Evolutionary conservation across 345 rosid genomes (phyloP), one percentile per base, ranked within the genome.

Genomic region (Eucalyptus rudis): DNA sequence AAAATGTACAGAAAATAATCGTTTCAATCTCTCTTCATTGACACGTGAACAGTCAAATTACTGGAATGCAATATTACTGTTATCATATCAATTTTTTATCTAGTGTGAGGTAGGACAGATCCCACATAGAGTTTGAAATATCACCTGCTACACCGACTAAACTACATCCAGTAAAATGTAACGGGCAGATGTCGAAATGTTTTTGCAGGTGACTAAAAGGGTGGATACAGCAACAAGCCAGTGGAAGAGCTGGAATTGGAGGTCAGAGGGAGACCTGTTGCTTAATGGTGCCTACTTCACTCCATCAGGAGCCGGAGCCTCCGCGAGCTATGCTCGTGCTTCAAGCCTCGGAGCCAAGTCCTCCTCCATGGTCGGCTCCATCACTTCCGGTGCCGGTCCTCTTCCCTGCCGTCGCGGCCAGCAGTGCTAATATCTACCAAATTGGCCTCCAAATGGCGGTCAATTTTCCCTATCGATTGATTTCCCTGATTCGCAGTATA

Each of bases 161-260:
- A 10, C 84, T 40, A 76, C 27, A 76, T 40, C 47, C 47, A 43
- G 47, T 44, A 40, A 36, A 76, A 8, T 5, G 29, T 76, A 76
- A 76, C 43, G 84, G 84, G 84, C 47, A 76, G 16, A 20, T 76
- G 29, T 76, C 45, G 27, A 76, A 40, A 25, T 44, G 84, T 76
- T 40, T 76, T 76, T 51, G 47, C 89, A 89, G 91, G 91, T 90
- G 89, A 90, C 91, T 14, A 90, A 90, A 87, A 86, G 91, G 88
- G 91, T 90, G 85, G 91, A 90, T 22, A 90, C 91, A 12, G 88
- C 87, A 25, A 59, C 44, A 49, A 8, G 88, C 88, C 52, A 54
- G 81, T 90, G 91, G 91, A 90, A 92, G 89, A 33, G 86, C 88
- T 90, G 91, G 91, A 90, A 90, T 54, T 90, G 91, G 91, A 88